Percentiles rank a stretch among this genome's conserved stretches.
Conservation (phyloP, 768 basidiomycete species). For the Asterophora lycoperdoides region DNA sequence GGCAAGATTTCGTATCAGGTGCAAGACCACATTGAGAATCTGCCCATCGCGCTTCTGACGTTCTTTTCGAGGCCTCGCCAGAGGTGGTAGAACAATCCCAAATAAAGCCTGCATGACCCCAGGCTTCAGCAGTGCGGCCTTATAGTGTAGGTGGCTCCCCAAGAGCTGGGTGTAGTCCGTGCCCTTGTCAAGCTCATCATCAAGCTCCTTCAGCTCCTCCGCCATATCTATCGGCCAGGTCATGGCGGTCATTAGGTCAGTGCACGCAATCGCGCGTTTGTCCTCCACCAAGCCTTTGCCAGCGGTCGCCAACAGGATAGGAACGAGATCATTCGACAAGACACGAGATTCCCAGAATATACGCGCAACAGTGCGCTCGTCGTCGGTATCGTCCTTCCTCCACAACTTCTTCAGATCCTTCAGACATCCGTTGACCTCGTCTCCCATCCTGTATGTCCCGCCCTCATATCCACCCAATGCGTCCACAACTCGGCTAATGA, state of each 20-base stretch:
- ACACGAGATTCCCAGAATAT: conserved; percentile 89
- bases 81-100: conserved; percentile 69
- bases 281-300: conserved; percentile 76
- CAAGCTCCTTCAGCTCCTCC: conserved; percentile 89
- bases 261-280: conserved; percentile 76
- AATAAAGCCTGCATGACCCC: conserved; percentile 71
- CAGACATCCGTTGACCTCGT: conserved; percentile 78
- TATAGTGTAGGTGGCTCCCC: conserved; percentile 84
- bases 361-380: conserved; percentile 91
- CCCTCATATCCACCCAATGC: conserved; percentile 76
- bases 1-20: conserved; percentile 89
- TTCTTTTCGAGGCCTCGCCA: conserved; percentile 67
- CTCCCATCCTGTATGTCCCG: conserved; percentile 68
- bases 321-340: conserved; percentile 81
- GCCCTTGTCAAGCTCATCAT: conserved; percentile 72
- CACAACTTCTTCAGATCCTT: conserved; percentile 94
- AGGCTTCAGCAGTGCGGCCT: conserved; percentile 67
- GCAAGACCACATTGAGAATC: conserved; percentile 82
- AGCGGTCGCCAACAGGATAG: conserved; percentile 78
- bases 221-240: conserved; percentile 99
- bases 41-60: conserved; percentile 78
- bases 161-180: conserved; percentile 87
- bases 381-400: conserved; percentile 95
- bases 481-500: conserved; percentile 71
- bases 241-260: conserved; percentile 92